Base-by-base conservation (phyloP, 164 flowering plant genomes). In the Saururus chinensis region DNA sequence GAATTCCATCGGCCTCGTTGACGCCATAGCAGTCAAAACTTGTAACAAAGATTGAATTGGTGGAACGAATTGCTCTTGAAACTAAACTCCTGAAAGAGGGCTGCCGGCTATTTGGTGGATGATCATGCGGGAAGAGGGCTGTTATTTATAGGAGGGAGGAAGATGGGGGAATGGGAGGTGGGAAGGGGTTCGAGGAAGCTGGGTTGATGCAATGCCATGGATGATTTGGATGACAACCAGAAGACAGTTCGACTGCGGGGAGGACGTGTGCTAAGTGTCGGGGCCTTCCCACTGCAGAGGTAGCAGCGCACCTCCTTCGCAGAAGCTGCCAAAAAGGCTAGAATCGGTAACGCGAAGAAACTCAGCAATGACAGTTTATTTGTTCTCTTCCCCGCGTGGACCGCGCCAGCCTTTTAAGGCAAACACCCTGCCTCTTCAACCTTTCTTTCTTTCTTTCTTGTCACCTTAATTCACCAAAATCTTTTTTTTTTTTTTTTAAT, bases 1-100 rank as follows among this genome's bases (percentile, higher is more conserved):
- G 56, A 76, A 76, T 13, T 62, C 70, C 19, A 58, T 57, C 11
- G 51, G 12, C 49, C 49, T 25, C 23, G 59, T 60, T 22, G 25
- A 51, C 20, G 62, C 70, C 71, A 67, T 74, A 56, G 40, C 16
- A 10, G 24, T 11, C 20, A 3, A 13, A 24, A 7, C 21, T 20
- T 6, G 24, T 20, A 40, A 40, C 41, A 26, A 42, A 21, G 19
- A 9, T 0, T 9, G 24, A 17, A 16, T 1, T 19, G 8, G 45
- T 14, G 30, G 0, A 19, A 14, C 20, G n/a, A n/a, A 48, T 22
- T 5, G 57, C 16, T 5, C 9, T 24, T 0, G 12, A 7, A 17
- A 22, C 19, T 21, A 52, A 7, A 16, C 45, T 22, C 0, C 19
- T 40, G 16, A 25, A 40, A 45, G 21, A 54, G 60, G 42, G 26